These are phyloP conservation scores for Histomonas meleagridis DNA, from an alignment of 208 protist genomes.

Conservation along the genomic window DNA sequence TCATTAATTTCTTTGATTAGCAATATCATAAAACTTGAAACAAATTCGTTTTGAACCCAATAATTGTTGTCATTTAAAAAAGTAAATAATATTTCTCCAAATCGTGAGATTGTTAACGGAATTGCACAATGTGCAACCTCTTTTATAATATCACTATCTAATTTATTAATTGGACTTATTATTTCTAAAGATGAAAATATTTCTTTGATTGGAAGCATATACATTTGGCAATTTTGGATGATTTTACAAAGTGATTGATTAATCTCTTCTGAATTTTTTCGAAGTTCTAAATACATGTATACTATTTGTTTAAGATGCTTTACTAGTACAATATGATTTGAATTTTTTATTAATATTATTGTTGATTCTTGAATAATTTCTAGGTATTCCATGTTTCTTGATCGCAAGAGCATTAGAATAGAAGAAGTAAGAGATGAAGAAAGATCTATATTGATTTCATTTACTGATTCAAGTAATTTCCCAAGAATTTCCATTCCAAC, in stretches of 20 bases:
- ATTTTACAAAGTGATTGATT: background rate
- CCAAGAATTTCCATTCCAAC: background rate
- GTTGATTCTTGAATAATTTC: background rate
- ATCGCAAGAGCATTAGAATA: background rate
- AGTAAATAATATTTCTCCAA: background rate
- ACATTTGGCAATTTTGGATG: background rate
- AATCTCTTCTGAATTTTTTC: background rate
- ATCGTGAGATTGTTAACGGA: background rate
- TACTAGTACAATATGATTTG: background rate
- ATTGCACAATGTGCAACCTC: background rate
- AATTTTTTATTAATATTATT: background rate
- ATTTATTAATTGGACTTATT: background rate
- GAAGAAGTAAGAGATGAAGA: background rate
- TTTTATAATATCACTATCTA: background rate
- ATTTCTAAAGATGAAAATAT: background rate
- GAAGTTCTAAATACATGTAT: background rate
- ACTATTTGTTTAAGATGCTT: background rate
- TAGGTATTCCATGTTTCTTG: background rate
- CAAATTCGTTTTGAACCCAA: background rate
- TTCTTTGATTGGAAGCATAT: background rate
- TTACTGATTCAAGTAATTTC: background rate
- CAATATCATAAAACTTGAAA: background rate
- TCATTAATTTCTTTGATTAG: background rate
- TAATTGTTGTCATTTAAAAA: slow-evolving; percentile 2
- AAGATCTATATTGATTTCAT: background rate